Base-by-base conservation (phyloP, 2,329 filamentous ascomycete species). In the Tetracladium maxilliforme region DNA sequence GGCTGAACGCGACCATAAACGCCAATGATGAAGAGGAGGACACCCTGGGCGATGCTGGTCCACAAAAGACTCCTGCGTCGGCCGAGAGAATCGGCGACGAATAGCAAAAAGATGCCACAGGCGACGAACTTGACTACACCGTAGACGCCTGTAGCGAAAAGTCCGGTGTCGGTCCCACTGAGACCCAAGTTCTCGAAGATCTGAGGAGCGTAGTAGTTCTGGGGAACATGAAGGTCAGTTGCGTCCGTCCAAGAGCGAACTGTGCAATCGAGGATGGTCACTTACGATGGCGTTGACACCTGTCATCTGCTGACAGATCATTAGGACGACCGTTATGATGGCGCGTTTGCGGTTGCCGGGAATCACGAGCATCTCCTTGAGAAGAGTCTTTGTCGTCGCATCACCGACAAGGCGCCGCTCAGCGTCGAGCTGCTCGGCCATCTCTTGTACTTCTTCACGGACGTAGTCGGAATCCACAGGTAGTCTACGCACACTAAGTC, bases 121-220 rank as follows among this genome's bases (percentile, higher is more conserved):
- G 65, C 61, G n/a, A 58, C 48, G 44, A 73, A 68, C 45, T 80
- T 80, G 30, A 78, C 64, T 22, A 79, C 61, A 13, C 74, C 75
- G 41, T 79, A 81, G 33, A 81, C 63, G 23, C 75, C 75, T 0
- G 75, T 80, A 4, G 75, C 72, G 41, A 81, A 75, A 13, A 81
- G 62, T 7, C 62, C 65, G 18, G 62, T 57, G 16, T 61, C 47
- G 6, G 61, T 70, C 5, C 57, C 55, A 2, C 37, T 45, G 39
- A 75, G 56, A 14, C 74, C 75, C 4, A 80, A 56, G 33, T 68
- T 61, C 26, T 55, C 50, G 51, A 81, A 81, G 35, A 80, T 78
- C 33, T 68, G 62, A 0, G 75, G 75, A 2, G 69, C 67, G 38
- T 77, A 78, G 52, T 77, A 77, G 44, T 75, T 69, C n/a, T n/a